phyloP scores from a whole-genome alignment of 1,284 basidiomycete genomes.

The Paramarasmius palmivorus region DNA sequence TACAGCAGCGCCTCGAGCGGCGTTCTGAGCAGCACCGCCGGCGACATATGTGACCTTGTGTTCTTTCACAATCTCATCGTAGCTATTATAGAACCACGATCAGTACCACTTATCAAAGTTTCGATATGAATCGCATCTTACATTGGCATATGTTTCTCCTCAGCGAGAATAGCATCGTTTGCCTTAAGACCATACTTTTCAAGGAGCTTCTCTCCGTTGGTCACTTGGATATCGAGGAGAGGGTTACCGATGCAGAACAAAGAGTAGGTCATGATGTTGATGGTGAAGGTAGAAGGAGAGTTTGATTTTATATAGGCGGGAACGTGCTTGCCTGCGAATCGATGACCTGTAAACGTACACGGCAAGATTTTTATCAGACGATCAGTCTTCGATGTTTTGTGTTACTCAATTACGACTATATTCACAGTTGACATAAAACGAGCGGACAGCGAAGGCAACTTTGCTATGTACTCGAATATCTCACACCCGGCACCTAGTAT shows the following conservation, averaged over 20 bases:
- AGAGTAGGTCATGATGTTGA: constrained; percentile 37
- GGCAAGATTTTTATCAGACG: no score
- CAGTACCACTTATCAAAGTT: not conserved
- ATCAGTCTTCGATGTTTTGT: no score
- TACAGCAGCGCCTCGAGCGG: constrained; percentile 94
- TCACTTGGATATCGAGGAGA: constrained; percentile 88
- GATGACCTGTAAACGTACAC: no score
- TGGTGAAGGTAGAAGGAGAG: constrained; percentile 20
- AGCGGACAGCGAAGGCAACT: no score
- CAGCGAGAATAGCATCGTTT: constrained; percentile 97
- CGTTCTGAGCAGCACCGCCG: constrained; percentile 96
- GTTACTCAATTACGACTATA: no score
- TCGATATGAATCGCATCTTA: constrained; percentile 35
- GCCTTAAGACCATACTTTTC: constrained; percentile 92
- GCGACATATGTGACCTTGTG: constrained; percentile 89
- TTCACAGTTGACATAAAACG: no score
- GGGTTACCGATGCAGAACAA: constrained; percentile 90
- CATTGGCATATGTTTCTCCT: constrained; percentile 86
- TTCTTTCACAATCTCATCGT: constrained; percentile 83
- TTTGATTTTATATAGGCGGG: no score
- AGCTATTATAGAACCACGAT: constrained; percentile 41
- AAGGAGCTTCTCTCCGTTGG: constrained; percentile 48
- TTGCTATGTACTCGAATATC: no score
- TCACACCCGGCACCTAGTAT: no score
- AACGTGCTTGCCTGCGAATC: no score